A percentile compares a stretch with the other conserved stretches of the same genome.
Conservation (phyloP, 1,139 yeast species). For the Geotrichum citri-aurantii region DNA sequence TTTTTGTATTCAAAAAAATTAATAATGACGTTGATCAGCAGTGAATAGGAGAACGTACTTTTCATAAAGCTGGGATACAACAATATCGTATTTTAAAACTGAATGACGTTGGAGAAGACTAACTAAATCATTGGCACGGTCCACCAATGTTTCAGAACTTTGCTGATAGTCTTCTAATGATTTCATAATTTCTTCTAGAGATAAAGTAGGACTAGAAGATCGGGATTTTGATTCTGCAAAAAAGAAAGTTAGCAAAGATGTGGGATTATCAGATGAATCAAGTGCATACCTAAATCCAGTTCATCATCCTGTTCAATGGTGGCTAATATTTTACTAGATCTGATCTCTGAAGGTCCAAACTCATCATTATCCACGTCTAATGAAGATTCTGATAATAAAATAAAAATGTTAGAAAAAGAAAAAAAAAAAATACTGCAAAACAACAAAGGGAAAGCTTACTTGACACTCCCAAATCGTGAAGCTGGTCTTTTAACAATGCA, state of each 20-base stretch:
- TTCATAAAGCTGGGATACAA: slow-evolving; percentile 54
- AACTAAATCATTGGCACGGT: slow-evolving; percentile 60
- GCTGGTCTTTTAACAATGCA: slow-evolving; percentile 30
- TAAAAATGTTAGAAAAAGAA: neutral
- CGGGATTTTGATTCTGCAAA: neutral
- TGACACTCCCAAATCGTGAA: slow-evolving; percentile 31
- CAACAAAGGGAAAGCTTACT: slow-evolving; percentile 2
- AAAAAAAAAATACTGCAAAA: no score
- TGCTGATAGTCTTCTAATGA: slow-evolving; percentile 42
- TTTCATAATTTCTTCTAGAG: slow-evolving; percentile 46
- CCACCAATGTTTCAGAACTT: slow-evolving; percentile 47
- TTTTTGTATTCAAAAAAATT: no score
- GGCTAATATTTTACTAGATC: slow-evolving; percentile 6
- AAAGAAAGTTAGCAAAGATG: neutral
- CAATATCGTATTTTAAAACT: slow-evolving; percentile 57
- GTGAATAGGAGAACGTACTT: neutral
- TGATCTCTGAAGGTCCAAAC: neutral
- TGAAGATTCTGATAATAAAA: neutral
- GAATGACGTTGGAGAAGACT: slow-evolving; percentile 54
- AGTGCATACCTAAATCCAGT: slow-evolving; percentile 3
- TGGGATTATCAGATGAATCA: neutral
- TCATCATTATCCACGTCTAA: neutral
- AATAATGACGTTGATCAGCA: neutral
- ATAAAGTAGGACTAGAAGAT: slow-evolving; percentile 43
- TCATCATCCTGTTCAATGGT: slow-evolving; percentile 13